Conservation (phyloP, 1,284 basidiomycete species). For the Acaromyces ingoldii region DNA sequence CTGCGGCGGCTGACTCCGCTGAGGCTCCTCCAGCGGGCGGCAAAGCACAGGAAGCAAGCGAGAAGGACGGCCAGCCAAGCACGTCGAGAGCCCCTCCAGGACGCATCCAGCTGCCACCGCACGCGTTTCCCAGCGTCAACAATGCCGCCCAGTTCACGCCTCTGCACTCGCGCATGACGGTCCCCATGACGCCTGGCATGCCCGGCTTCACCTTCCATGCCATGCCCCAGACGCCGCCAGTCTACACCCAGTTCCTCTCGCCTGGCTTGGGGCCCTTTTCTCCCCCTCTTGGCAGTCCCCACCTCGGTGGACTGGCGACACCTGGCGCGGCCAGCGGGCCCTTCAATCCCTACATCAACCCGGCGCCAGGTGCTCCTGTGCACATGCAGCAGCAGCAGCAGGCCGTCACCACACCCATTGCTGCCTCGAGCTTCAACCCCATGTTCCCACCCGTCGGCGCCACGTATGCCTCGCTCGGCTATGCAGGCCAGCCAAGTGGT, state of each 20-base stretch:
- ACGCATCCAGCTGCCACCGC: conserved; percentile 36
- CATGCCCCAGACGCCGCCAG: conserved; percentile 52
- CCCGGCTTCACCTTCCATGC: conserved; percentile 53
- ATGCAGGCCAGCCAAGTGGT: not conserved
- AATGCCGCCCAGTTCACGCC: not conserved
- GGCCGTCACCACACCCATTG: conserved; percentile 1
- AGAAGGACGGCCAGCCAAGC: not conserved
- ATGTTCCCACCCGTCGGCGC: conserved; percentile 19
- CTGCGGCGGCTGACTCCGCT: not conserved
- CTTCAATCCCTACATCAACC: conserved; percentile 18
- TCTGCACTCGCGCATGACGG: conserved; percentile 11
- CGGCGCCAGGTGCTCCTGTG: conserved; percentile 26
- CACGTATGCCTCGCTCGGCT: not conserved
- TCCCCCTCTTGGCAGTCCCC: conserved; percentile 29
- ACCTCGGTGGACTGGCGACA: conserved; percentile 1
- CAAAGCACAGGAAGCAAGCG: not conserved
- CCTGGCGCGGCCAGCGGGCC: conserved; percentile 3
- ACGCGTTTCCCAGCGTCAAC: conserved; percentile 11
- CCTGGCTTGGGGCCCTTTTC: conserved; percentile 47
- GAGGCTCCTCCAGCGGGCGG: not conserved
- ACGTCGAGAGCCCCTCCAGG: conserved; percentile 20
- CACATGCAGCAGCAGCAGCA: conserved; percentile 8
- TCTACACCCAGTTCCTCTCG: conserved; percentile 50
- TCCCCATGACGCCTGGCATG: conserved; percentile 53
- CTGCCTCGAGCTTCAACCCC: conserved; percentile 17